phyloP scores from a whole-genome alignment of 257 asterid species.

The Capsicum pubescens region DNA sequence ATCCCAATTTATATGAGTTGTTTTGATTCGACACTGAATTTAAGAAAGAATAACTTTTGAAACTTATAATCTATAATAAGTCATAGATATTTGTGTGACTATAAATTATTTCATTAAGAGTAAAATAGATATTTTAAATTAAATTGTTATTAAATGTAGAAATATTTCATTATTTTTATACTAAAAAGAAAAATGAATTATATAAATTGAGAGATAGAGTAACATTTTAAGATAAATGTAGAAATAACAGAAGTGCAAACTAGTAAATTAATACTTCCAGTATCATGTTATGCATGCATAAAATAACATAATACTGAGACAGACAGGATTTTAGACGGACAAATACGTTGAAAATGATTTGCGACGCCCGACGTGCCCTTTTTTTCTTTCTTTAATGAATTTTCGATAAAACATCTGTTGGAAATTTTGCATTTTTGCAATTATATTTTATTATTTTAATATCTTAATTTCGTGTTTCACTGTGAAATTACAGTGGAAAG shows the following conservation, averaged over 20 bases:
- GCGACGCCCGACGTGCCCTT: background rate
- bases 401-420: too few relatives aligned
- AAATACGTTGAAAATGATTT: background rate
- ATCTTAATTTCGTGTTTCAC: background rate
- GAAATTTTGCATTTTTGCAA: background rate
- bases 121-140: too few relatives aligned
- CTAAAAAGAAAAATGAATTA: too few relatives aligned
- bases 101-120: too few relatives aligned
- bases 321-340: background rate
- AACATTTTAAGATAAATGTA: background rate
- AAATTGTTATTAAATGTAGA: too few relatives aligned
- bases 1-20: too few relatives aligned
- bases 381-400: too few relatives aligned
- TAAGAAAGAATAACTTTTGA: too few relatives aligned
- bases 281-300: background rate
- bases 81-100: too few relatives aligned
- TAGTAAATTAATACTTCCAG: background rate
- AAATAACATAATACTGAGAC: background rate
- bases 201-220: background rate
- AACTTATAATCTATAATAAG: too few relatives aligned
- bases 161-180: too few relatives aligned
- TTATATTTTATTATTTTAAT: background rate
- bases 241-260: background rate
- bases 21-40: too few relatives aligned
- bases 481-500: background rate